These are phyloP conservation scores for Lizonia empirigonia DNA, from an alignment of 2,329 filamentous ascomycete species.

Conservation along the genomic window DNA sequence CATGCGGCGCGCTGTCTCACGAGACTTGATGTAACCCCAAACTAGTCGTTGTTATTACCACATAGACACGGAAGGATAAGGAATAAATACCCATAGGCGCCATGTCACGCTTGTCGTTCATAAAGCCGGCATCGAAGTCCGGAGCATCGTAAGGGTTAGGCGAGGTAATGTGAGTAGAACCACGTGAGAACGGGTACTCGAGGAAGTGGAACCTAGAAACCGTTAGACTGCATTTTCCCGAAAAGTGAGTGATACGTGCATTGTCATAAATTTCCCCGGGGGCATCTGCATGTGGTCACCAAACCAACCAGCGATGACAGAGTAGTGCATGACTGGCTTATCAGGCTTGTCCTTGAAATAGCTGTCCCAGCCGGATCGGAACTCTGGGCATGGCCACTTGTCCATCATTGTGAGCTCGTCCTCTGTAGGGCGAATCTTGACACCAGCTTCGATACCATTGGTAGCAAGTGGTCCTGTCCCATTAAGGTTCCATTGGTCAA, in stretches of 20 bases:
- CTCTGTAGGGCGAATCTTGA: slow-evolving; percentile 74
- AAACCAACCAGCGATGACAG: slow-evolving; percentile 65
- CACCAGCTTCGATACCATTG: slow-evolving; percentile 79
- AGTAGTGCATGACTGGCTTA: slow-evolving; percentile 88
- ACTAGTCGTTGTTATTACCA: slow-evolving; percentile 54
- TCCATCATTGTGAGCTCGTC: slow-evolving; percentile 72
- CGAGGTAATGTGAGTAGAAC: slow-evolving; percentile 72
- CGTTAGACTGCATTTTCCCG: too few species aligned
- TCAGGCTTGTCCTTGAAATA: slow-evolving; percentile 86
- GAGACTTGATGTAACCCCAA: slow-evolving; percentile 82
- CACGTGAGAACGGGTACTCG: slow-evolving; percentile 77
- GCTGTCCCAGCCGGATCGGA: slow-evolving; percentile 75
- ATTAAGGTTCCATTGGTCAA: slow-evolving; percentile 77
- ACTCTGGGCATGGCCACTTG: slow-evolving; percentile 75
- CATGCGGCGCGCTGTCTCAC: slow-evolving; percentile 80
- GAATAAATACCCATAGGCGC: slow-evolving; percentile 59
- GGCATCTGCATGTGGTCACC: slow-evolving; percentile 65
- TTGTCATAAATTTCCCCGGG: slow-evolving; percentile 78
- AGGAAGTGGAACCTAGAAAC: slow-evolving; percentile 85
- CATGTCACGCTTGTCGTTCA: slow-evolving; percentile 87
- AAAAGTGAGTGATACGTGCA: too few species aligned
- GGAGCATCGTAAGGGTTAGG: slow-evolving; percentile 74
- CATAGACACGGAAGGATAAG: too few species aligned
- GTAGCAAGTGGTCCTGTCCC: slow-evolving; percentile 78
- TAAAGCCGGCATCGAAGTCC: slow-evolving; percentile 81